Evolutionary conservation across 768 basidiomycete genomes (phyloP).

Genomic region (Pleurotus tuoliensis): DNA sequence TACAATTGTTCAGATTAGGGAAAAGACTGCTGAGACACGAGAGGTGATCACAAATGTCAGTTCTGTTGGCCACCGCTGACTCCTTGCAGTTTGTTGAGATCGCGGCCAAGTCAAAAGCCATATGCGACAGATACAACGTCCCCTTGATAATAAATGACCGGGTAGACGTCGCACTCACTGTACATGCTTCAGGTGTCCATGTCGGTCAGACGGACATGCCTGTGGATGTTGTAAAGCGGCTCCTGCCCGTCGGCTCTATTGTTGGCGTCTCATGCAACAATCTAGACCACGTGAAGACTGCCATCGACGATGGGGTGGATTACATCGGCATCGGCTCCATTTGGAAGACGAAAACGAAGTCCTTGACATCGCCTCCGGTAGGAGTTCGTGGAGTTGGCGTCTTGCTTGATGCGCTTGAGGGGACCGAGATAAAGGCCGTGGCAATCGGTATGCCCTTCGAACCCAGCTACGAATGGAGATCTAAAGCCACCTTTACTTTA

Average conservation of each 20-base stretch:
- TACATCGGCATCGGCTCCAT: slow-evolving; percentile 89
- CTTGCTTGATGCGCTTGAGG: slow-evolving; percentile 62
- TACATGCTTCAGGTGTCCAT: slow-evolving; percentile 78
- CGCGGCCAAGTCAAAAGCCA: slow-evolving; percentile 59
- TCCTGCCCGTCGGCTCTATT: slow-evolving; percentile 67
- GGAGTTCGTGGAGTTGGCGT: slow-evolving; percentile 72
- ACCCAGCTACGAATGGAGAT: background rate
- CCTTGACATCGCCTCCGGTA: slow-evolving; percentile 55
- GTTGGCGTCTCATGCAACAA: slow-evolving; percentile 82
- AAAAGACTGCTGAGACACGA: slow-evolving; percentile 77
- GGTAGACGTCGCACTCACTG: slow-evolving; percentile 80
- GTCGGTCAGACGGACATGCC: slow-evolving; percentile 89
- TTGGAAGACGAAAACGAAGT: slow-evolving; percentile 79
- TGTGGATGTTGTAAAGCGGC: slow-evolving; percentile 52
- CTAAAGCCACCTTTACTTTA: slow-evolving; percentile 23
- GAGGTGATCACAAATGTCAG: slow-evolving; percentile 47
- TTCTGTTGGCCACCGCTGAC: background rate
- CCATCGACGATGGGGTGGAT: slow-evolving; percentile 65
- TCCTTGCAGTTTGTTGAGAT: slow-evolving; percentile 67
- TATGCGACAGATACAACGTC: slow-evolving; percentile 75
- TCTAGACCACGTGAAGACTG: slow-evolving; percentile 56
- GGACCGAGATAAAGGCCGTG: slow-evolving; percentile 65
- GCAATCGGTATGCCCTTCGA: slow-evolving; percentile 65
- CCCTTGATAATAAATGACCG: slow-evolving; percentile 88
- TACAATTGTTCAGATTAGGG: slow-evolving; percentile 85